These are phyloP conservation scores for Wickerhamiella sergipiensis DNA, from an alignment of 805 yeast species.

Conservation along the genomic window DNA sequence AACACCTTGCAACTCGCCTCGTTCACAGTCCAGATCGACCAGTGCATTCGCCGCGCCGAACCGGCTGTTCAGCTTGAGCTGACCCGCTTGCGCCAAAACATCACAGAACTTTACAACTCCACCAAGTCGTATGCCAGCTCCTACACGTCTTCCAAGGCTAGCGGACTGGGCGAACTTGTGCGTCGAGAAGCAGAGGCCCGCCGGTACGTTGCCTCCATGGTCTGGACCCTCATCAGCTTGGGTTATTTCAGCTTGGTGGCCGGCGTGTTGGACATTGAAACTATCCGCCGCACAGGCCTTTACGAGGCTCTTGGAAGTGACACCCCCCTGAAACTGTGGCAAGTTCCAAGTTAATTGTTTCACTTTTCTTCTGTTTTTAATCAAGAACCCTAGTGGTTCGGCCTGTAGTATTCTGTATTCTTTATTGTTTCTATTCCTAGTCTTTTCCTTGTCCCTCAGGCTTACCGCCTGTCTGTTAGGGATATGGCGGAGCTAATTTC, in stretches of 20 bases:
- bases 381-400: background rate
- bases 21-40: conserved; percentile 21
- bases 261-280: conserved; percentile 20
- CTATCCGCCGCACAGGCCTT: conserved; percentile 13
- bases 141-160: conserved; percentile 4
- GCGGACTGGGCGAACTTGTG: background rate
- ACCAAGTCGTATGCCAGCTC: conserved; percentile 2
- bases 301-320: background rate
- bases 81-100: conserved; percentile 7
- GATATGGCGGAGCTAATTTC: too few species aligned
- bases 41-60: conserved; percentile 7
- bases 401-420: background rate
- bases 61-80: conserved; percentile 5
- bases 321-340: background rate
- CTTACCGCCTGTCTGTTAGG: too few species aligned
- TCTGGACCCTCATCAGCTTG: conserved; percentile 9
- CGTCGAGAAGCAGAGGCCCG: conserved; percentile 1
- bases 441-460: too few species aligned
- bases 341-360: background rate
- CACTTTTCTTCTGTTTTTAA: background rate
- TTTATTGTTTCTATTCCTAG: too few species aligned
- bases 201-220: conserved; percentile 5
- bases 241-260: conserved; percentile 8
- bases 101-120: conserved; percentile 11
- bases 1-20: conserved; percentile 23